Evolutionary conservation across 1,284 basidiomycete genomes (phyloP).

Genomic region (Gastroboletus turbinatus): DNA sequence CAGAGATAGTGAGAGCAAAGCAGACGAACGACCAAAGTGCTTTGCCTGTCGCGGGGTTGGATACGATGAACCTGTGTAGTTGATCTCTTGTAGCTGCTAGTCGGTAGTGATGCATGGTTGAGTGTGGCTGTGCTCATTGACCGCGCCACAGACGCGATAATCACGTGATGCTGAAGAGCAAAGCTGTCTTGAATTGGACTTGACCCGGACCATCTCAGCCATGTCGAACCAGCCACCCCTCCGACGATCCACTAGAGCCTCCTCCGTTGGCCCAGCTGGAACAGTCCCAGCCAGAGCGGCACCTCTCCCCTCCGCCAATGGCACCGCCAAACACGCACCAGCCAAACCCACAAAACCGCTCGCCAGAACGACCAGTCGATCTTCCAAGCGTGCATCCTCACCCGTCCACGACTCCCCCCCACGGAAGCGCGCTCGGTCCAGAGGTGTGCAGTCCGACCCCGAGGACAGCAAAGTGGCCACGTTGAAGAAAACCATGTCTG

Average conservation of each 20-base stretch:
- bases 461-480: constrained; percentile 25
- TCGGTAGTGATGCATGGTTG: constrained; percentile 3
- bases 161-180: constrained; percentile 21
- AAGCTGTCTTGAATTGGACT: not conserved
- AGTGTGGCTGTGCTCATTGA: constrained; percentile 22
- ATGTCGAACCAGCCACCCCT: constrained; percentile 39
- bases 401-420: constrained; percentile 33
- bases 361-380: constrained; percentile 20
- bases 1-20: not conserved
- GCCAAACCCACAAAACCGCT: constrained; percentile 35
- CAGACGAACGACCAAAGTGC: constrained; percentile 55
- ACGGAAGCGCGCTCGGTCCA: constrained; percentile 45
- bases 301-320: constrained; percentile 29
- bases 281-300: constrained; percentile 31
- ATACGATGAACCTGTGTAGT: constrained; percentile 48
- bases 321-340: constrained; percentile 14
- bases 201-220: not conserved
- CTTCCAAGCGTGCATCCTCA: constrained; percentile 43
- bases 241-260: constrained; percentile 51
- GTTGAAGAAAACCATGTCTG: constrained; percentile 20
- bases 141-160: constrained; percentile 23
- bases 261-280: constrained; percentile 39
- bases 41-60: constrained; percentile 67
- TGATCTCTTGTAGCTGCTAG: not conserved
- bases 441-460: constrained; percentile 27